Percentiles rank a stretch among this genome's conserved stretches.
Evolutionary conservation across 2,329 filamentous ascomycete genomes (phyloP).

Genomic region (Diplodia seriata): DNA sequence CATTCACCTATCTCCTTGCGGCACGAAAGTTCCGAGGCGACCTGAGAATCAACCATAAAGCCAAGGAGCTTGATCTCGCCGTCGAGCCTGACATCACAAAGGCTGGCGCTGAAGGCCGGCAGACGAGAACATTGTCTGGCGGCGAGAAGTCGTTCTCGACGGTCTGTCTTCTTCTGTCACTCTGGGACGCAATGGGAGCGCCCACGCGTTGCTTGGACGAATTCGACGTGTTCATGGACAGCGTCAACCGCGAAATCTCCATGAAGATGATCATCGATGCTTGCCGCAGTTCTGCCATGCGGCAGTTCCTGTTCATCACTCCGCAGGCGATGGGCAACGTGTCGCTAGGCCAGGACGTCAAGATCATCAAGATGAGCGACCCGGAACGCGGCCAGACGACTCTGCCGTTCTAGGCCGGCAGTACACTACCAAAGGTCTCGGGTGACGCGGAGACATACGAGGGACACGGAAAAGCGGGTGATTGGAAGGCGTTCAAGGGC

Average conservation of each 20-base stretch:
- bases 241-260: slow-evolving; percentile 89
- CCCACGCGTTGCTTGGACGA: slow-evolving; percentile 95
- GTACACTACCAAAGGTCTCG: too few species aligned
- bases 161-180: slow-evolving; percentile 86
- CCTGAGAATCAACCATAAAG: slow-evolving; percentile 77
- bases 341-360: slow-evolving; percentile 73
- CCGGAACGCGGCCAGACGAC: slow-evolving; percentile 59
- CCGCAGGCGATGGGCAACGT: slow-evolving; percentile 77
- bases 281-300: slow-evolving; percentile 82
- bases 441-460: not conserved
- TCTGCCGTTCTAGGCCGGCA: slow-evolving; percentile 41
- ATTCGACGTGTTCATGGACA: slow-evolving; percentile 99
- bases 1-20: slow-evolving; percentile 86
- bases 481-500: slow-evolving; percentile 13
- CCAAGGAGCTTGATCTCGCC: slow-evolving; percentile 77
- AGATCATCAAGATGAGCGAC: slow-evolving; percentile 71
- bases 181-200: slow-evolving; percentile 98
- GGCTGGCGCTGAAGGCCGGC: slow-evolving; percentile 72
- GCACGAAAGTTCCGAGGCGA: slow-evolving; percentile 88
- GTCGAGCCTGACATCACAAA: slow-evolving; percentile 74
- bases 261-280: slow-evolving; percentile 92
- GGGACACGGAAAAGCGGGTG: not conserved
- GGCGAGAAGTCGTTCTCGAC: slow-evolving; percentile 98
- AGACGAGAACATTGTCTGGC: slow-evolving; percentile 90
- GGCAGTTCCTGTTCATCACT: slow-evolving; percentile 96